A percentile compares a stretch with the other conserved stretches of the same genome.
phyloP scores from a whole-genome alignment of 75 land plant genomes.

The Pseudotsuga menziesii region DNA sequence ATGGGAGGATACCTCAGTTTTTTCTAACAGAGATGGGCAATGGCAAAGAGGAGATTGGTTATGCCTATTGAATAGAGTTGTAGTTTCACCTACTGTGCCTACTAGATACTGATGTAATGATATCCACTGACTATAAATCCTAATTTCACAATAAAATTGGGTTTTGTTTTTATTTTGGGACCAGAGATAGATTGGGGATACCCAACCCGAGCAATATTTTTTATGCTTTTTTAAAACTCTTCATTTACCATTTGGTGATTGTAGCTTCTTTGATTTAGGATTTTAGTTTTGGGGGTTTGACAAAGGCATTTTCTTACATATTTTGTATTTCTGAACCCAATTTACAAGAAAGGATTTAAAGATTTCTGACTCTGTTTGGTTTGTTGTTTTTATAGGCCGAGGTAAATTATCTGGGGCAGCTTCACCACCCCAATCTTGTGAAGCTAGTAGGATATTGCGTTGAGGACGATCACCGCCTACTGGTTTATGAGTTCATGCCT shows the following conservation, averaged over 20 bases:
- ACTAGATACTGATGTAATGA: too few species aligned
- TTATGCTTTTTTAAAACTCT: not conserved
- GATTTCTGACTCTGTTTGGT: not conserved
- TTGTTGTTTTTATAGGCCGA: slow-evolving; percentile 6
- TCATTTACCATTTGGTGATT: not conserved
- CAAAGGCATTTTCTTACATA: not conserved
- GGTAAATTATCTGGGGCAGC: slow-evolving; percentile 10
- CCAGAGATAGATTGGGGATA: not conserved
- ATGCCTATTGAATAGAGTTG: too few species aligned
- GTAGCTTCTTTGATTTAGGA: not conserved
- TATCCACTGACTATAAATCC: too few species aligned
- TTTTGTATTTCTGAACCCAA: not conserved
- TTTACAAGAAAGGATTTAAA: not conserved
- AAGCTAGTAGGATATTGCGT: slow-evolving; percentile 21
- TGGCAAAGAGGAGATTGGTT: too few species aligned
- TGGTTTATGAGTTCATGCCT: slow-evolving; percentile 32
- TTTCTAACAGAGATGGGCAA: too few species aligned
- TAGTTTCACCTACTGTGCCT: too few species aligned
- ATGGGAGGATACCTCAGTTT: too few species aligned
- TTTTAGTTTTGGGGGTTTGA: not conserved
- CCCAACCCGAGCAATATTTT: not conserved
- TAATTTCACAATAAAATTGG: not conserved
- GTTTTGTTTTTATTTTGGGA: not conserved
- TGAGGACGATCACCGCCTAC: slow-evolving; percentile 19
- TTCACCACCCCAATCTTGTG: slow-evolving; percentile 25